A percentile compares a stretch with the other conserved stretches of the same genome.
phyloP scores from a whole-genome alignment of 2,329 filamentous ascomycete species.

The Trichoderma cornu-damae region DNA sequence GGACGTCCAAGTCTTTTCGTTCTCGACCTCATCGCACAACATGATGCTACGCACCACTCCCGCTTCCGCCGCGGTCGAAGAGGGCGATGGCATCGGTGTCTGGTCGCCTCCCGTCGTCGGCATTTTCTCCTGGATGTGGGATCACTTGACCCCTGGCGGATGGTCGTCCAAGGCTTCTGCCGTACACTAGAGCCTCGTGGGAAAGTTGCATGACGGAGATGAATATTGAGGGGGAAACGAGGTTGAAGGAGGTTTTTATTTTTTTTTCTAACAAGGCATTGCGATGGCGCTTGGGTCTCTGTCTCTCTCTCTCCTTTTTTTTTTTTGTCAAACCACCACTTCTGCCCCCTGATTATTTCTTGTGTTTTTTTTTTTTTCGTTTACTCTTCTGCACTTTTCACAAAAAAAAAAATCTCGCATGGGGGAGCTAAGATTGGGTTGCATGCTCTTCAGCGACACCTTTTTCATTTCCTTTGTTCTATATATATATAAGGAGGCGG shows the following conservation, averaged over 20 bases:
- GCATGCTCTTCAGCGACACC: not conserved
- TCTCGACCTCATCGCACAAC: conserved; percentile 12
- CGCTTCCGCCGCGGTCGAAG: conserved; percentile 6
- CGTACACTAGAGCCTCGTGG: not conserved
- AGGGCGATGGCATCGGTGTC: conserved; percentile 13
- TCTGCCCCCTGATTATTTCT: conserved; percentile 2
- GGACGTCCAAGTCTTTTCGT: conserved; percentile 17
- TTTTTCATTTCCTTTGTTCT: conserved; percentile 14
- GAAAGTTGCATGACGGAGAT: not conserved
- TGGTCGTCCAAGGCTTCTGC: conserved; percentile 3
- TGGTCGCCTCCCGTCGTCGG: conserved; percentile 18
- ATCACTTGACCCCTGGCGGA: conserved; percentile 4
- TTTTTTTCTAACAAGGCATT: conserved; percentile 2
- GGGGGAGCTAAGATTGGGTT: not conserved
- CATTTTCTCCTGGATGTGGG: conserved; percentile 19
- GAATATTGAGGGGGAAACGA: not conserved
- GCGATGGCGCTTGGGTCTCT: conserved; percentile 12
- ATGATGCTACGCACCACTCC: conserved; percentile 3
- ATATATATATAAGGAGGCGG: too few relatives aligned
- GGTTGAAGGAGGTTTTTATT: not conserved
- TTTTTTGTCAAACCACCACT: conserved; percentile 5
- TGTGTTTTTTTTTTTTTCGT: conserved; percentile 1
- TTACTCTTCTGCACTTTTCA: not conserved
- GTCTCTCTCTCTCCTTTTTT: too few relatives aligned
- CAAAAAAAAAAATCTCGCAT: not conserved